A percentile compares a stretch with the other conserved stretches of the same genome.
phyloP scores from a whole-genome alignment of 2,329 filamentous ascomycete species.

The Graphiopsis chlorocephala region DNA sequence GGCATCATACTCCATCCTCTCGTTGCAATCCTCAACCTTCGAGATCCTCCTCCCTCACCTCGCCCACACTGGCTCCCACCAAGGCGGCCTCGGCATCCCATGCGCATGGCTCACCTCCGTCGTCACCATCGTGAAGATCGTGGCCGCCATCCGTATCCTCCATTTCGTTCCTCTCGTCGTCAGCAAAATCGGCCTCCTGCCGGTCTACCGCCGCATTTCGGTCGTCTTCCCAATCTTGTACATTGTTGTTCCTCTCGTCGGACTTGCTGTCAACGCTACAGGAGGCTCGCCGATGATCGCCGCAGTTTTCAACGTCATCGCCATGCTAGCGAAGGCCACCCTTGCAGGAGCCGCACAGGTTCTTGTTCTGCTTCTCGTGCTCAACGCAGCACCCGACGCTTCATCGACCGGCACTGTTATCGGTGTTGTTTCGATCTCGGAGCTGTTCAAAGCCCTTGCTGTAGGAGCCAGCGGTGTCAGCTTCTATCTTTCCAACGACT shows the following conservation, averaged over 20 bases:
- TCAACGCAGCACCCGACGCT: constrained; percentile 48
- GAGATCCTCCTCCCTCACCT: constrained; percentile 49
- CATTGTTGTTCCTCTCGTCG: constrained; percentile 40
- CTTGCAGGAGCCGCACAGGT: constrained; percentile 43
- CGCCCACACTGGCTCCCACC: constrained; percentile 44
- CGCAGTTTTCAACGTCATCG: constrained; percentile 38
- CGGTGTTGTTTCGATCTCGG: constrained; percentile 48
- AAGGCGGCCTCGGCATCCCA: constrained; percentile 47
- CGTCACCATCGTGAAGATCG: constrained; percentile 41
- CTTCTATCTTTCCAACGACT: constrained; percentile 45
- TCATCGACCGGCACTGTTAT: constrained; percentile 47
- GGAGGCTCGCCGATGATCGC: constrained; percentile 31
- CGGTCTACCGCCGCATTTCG: constrained; percentile 42
- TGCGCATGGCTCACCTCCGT: constrained; percentile 45
- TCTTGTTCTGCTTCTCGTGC: constrained; percentile 45
- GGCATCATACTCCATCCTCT: constrained; percentile 52
- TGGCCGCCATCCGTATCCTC: constrained; percentile 41
- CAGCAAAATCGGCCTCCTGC: constrained; percentile 41
- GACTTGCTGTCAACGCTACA: constrained; percentile 36
- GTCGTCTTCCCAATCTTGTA: constrained; percentile 42
- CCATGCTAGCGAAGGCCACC: constrained; percentile 44
- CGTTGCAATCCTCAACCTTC: constrained; percentile 56
- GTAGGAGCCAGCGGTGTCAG: constrained; percentile 45
- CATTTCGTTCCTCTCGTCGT: constrained; percentile 38
- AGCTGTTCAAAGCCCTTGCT: constrained; percentile 47